Percentiles rank a stretch among this genome's conserved stretches.
Evolutionary conservation across 208 protist species (phyloP).

Genomic region (Endotrypanum monterogeii): DNA sequence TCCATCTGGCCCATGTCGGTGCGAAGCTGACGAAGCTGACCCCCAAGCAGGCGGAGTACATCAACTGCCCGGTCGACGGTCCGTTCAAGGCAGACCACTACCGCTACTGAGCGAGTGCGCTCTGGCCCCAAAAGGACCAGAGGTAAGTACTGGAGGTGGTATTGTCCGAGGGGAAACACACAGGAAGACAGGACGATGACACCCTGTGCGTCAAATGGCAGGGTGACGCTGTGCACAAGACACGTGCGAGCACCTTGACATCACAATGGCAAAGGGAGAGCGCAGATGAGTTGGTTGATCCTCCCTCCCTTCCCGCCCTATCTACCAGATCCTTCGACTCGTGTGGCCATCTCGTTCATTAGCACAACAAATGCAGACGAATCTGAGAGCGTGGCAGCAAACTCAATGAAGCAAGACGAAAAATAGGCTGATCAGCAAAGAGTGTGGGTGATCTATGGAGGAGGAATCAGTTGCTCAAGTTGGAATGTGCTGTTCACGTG

Average conservation of each 20-base stretch:
- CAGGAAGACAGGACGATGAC: neutral
- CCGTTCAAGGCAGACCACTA: conserved; percentile 99
- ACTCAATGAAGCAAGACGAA: neutral
- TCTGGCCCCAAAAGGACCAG: neutral
- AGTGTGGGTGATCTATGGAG: neutral
- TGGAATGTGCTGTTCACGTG: neutral
- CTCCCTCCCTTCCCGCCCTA: neutral
- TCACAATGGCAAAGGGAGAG: neutral
- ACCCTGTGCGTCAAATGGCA: neutral
- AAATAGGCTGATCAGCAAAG: neutral
- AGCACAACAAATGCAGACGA: neutral
- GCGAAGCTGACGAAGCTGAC: conserved; percentile 97
- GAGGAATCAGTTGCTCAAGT: neutral
- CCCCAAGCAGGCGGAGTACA: conserved; percentile 97
- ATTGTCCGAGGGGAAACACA: neutral
- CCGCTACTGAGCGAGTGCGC: conserved; percentile 95
- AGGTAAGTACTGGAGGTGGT: neutral
- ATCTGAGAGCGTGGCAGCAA: neutral
- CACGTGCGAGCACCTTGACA: neutral
- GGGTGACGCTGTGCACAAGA: neutral
- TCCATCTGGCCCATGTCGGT: conserved; percentile 97
- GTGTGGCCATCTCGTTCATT: neutral
- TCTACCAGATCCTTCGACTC: neutral
- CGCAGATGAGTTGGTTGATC: neutral
- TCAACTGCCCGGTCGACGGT: conserved; percentile 95